Base-by-base conservation (phyloP, 139 green algal species). In the Pleodorina starrii region DNA sequence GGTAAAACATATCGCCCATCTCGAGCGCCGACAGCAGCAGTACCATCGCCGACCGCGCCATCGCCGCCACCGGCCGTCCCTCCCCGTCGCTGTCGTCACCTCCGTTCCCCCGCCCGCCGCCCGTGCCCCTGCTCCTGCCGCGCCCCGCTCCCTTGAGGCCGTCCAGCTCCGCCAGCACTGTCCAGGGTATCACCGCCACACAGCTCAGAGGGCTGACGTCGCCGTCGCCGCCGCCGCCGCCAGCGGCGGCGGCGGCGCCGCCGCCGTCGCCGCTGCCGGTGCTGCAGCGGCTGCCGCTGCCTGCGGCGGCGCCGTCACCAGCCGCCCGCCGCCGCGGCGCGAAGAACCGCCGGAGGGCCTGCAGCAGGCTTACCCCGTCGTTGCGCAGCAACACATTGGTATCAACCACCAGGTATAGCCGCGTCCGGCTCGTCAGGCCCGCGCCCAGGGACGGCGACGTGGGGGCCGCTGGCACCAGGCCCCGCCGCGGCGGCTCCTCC, bases 101-200 rank as follows among this genome's bases (percentile, higher is more conserved):
- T 16, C 10, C 48, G 51, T 50, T n/a, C 5, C 75, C 75, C 5
- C 32, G n/a, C 17, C 54, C 29, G 9, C 54, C 29, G 54, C 54
- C 54, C 54, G 25, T 66, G 54, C 54, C 5, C 3, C 54, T 66
- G 54, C 54, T 66, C 5, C 29, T 66, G 54, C 54, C 54, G 29
- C 29, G 54, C 54, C 54, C 25, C 3, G 5, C 25, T 21, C 72
- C 23, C n/a, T 87, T 87, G 1, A 87, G 60, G 1, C 60, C n/a
- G 32, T 87, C 81, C 43, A 87, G 81, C 81, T 87, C 81, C 81
- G 81, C 81, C 60, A 87, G 29, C 81, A 87, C 81, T 5, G 63
- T 87, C 81, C 81, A 87, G 5, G 81, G 81, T 42, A 87, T 42
- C 16, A 87, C 60, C 12, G 60, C 81, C n/a, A 87, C 43, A 35